A percentile compares a stretch with the other conserved stretches of the same genome.
Conservation (phyloP, 768 basidiomycete genomes). For the Boletus subparvulus region DNA sequence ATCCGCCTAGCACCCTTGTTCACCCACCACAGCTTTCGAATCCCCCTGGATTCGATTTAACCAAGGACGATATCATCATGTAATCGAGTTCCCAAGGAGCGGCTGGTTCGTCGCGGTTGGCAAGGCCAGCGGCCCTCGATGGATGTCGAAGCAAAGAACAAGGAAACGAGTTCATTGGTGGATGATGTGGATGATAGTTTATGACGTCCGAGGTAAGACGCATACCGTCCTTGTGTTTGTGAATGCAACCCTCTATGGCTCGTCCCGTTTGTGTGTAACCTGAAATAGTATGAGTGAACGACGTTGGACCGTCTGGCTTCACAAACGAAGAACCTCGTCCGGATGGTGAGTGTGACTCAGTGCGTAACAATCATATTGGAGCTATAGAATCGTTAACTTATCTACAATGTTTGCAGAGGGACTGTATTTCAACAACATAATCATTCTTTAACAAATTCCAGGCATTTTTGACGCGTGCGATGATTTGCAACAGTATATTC, state of each 20-base stretch:
- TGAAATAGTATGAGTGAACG: slow-evolving; percentile 60
- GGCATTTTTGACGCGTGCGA: slow-evolving; percentile 70
- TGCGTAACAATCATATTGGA: too few relatives aligned
- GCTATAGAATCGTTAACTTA: not conserved
- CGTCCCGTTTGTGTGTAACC: too few relatives aligned
- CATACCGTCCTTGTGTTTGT: not conserved
- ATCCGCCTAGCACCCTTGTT: not conserved
- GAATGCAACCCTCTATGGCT: not conserved
- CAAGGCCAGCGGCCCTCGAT: not conserved
- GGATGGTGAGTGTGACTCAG: slow-evolving; percentile 10
- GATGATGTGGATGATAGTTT: slow-evolving; percentile 38
- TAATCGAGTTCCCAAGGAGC: slow-evolving; percentile 7
- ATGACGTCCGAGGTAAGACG: slow-evolving; percentile 54
- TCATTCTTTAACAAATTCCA: slow-evolving; percentile 65
- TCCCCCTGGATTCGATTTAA: slow-evolving; percentile 24
- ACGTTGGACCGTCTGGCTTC: slow-evolving; percentile 18
- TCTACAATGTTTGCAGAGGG: slow-evolving; percentile 10
- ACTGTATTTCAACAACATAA: slow-evolving; percentile 12
- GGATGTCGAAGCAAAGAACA: slow-evolving; percentile 29
- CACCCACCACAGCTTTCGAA: slow-evolving; percentile 17
- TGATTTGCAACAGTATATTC: slow-evolving; percentile 58
- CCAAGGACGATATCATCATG: slow-evolving; percentile 8
- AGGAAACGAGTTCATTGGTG: slow-evolving; percentile 2
- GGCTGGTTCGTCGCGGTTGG: not conserved
- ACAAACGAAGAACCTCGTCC: slow-evolving; percentile 18